Conservation (phyloP, 1,284 basidiomycete species). For the Cutaneotrichosporon mucoides region DNA sequence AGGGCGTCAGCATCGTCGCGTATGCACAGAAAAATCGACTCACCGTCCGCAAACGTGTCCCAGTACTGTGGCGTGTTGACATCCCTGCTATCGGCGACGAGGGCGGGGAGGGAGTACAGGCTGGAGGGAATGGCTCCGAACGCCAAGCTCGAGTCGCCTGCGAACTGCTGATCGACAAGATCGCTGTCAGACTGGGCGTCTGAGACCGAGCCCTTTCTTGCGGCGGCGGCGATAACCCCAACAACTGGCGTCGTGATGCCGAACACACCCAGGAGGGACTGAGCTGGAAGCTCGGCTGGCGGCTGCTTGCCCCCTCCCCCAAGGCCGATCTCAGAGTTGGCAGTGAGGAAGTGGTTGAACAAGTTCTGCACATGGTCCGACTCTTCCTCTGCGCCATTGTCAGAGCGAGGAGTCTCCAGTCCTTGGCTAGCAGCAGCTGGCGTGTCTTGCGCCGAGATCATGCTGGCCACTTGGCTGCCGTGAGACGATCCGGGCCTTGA, state of each 20-base stretch:
- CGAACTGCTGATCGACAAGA: not conserved
- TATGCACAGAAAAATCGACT: conserved; percentile 6
- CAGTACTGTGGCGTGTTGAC: conserved; percentile 33
- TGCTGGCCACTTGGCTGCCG: not conserved
- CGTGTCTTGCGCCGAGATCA: not conserved
- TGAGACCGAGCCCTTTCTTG: too few species aligned
- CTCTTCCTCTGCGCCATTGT: not conserved
- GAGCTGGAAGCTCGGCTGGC: not conserved
- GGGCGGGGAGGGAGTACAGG: not conserved
- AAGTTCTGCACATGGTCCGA: conserved; percentile 1
- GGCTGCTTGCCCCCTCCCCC: not conserved
- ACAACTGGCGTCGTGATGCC: not conserved
- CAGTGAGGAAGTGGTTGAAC: conserved; percentile 1
- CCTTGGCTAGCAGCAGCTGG: not conserved
- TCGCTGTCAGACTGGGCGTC: too few species aligned
- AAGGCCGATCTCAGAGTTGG: conserved; percentile 8
- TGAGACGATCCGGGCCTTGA: not conserved
- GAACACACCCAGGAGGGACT: not conserved
- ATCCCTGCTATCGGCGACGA: conserved; percentile 3
- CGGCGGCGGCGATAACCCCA: not conserved
- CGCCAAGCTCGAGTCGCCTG: not conserved
- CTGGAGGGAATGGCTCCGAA: not conserved
- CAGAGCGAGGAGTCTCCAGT: not conserved
- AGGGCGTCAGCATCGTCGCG: not conserved
- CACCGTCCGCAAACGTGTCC: conserved; percentile 38